Evolutionary conservation across 805 yeast genomes (phyloP).

Genomic region (Cyberlindnera xylosilytica): DNA sequence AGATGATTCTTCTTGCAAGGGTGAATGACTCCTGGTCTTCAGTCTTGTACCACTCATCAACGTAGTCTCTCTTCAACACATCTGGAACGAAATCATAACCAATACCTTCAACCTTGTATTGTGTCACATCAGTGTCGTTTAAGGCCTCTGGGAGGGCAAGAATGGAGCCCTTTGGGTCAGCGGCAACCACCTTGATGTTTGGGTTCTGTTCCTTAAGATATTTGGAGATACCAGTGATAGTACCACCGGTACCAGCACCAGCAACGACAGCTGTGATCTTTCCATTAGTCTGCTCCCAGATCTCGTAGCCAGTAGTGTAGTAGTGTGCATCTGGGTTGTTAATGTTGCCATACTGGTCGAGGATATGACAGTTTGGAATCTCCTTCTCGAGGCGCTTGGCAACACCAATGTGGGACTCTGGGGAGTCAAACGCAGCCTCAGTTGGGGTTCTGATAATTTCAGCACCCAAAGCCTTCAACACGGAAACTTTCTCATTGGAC

Average conservation of each 20-base stretch:
- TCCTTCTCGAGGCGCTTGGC: conserved; percentile 77
- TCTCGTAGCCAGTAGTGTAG: conserved; percentile 80
- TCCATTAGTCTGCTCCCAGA: conserved; percentile 76
- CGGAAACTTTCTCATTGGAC: conserved; percentile 89
- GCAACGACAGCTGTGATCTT: conserved; percentile 74
- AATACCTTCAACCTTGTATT: conserved; percentile 84
- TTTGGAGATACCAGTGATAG: conserved; percentile 76
- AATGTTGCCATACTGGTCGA: conserved; percentile 77
- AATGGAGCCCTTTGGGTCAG: conserved; percentile 86
- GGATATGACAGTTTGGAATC: conserved; percentile 78
- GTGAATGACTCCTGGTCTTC: conserved; percentile 78
- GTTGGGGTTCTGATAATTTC: conserved; percentile 90
- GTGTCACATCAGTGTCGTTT: conserved; percentile 49
- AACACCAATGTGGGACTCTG: conserved; percentile 88
- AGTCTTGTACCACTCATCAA: conserved; percentile 83
- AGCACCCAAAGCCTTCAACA: conserved; percentile 84
- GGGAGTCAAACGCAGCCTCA: conserved; percentile 91
- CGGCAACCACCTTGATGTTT: conserved; percentile 63
- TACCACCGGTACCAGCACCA: conserved; percentile 95
- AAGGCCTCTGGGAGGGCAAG: conserved; percentile 75
- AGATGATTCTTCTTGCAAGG: conserved; percentile 75
- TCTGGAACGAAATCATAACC: conserved; percentile 89
- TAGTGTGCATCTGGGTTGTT: conserved; percentile 85
- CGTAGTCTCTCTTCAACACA: conserved; percentile 60
- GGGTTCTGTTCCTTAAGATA: conserved; percentile 72